Percentiles rank a stretch among this genome's conserved stretches.
phyloP scores from a whole-genome alignment of 805 yeast genomes.

The Starmerella scarabaei region DNA sequence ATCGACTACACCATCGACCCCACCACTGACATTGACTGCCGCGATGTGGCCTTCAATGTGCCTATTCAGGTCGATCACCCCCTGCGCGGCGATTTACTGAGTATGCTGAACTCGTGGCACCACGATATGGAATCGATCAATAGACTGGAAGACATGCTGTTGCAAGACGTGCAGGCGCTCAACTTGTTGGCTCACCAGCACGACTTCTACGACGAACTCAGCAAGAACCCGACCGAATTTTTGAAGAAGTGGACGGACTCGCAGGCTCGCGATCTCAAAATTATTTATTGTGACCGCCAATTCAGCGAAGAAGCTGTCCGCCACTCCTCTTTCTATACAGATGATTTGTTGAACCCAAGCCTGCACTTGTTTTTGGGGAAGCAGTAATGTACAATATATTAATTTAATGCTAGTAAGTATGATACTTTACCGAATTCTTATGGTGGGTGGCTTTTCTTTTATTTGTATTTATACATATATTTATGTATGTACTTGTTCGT shows the following conservation, averaged over 20 bases:
- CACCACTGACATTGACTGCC: conserved; percentile 57
- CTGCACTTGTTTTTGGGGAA: conserved; percentile 55
- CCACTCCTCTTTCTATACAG: conserved; percentile 67
- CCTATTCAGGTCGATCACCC: conserved; percentile 40
- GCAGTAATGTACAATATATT: conserved; percentile 6
- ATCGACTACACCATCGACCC: conserved; percentile 67
- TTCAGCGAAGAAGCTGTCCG: conserved; percentile 81
- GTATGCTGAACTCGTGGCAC: conserved; percentile 31
- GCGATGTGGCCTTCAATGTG: conserved; percentile 68
- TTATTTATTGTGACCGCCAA: conserved; percentile 79
- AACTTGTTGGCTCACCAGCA: conserved; percentile 49
- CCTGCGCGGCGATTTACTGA: conserved; percentile 27
- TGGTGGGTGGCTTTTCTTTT: no score
- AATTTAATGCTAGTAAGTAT: no score
- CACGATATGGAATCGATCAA: conserved; percentile 32
- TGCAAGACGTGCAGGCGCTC: conserved; percentile 38
- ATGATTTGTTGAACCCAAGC: conserved; percentile 65
- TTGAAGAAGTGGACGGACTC: conserved; percentile 62
- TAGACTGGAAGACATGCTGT: conserved; percentile 34
- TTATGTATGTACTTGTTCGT: neutral
- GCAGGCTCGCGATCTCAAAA: conserved; percentile 73
- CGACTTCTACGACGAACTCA: conserved; percentile 61
- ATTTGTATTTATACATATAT: no score
- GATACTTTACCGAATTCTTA: no score
- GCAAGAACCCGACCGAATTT: conserved; percentile 66